phyloP scores from a whole-genome alignment of 306 rosid species.

The Fragaria ananassa region DNA sequence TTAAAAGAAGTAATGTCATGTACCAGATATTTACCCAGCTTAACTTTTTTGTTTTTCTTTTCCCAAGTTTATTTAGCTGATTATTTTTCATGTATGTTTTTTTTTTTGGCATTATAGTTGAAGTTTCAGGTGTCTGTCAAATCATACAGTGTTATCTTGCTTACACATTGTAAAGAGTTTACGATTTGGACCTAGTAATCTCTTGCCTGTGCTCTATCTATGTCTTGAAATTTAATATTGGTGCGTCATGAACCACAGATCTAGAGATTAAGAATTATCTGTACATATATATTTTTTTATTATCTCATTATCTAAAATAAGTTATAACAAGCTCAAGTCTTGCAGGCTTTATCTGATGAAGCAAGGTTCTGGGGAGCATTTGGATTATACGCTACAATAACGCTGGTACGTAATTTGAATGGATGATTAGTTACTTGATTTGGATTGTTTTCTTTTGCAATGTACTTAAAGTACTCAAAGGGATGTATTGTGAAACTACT shows the following conservation, averaged over 20 bases:
- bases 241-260: not conserved
- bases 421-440: not conserved
- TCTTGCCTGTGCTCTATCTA: not conserved
- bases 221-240: not conserved
- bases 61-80: not conserved
- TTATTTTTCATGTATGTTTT: not conserved
- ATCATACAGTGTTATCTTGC: not conserved
- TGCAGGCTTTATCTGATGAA: constrained; percentile 71
- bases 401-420: constrained; percentile 52
- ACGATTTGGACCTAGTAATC: not conserved
- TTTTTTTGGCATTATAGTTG: not conserved
- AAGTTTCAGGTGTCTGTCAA: not conserved
- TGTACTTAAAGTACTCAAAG: not conserved
- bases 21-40: not conserved
- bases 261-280: not conserved
- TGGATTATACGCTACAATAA: constrained; percentile 65
- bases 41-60: not conserved
- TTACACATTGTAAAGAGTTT: not conserved
- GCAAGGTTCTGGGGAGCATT: constrained; percentile 97
- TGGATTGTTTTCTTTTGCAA: not conserved
- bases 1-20: constrained; percentile 60
- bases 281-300: not conserved
- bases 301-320: constrained; percentile 11
- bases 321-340: constrained; percentile 30
- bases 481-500: constrained; percentile 26